These are phyloP conservation scores for Scedosporium dehoogii DNA, from an alignment of 2,329 filamentous ascomycete genomes.

Conservation along the genomic window DNA sequence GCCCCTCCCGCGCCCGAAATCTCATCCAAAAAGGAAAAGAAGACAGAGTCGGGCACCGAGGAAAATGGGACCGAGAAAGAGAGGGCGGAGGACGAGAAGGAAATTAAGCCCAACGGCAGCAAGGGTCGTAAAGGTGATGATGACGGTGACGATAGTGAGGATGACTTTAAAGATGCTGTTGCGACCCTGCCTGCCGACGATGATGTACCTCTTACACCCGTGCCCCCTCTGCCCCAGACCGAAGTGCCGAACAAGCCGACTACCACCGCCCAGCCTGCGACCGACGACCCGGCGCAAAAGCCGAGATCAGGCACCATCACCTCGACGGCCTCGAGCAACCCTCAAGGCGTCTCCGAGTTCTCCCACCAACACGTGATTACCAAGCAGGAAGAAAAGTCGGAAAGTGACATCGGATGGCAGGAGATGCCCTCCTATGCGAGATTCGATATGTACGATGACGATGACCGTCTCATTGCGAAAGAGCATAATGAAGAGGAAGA, in stretches of 20 bases:
- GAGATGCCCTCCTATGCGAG: conserved; percentile 87
- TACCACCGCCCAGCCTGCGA: conserved; percentile 12
- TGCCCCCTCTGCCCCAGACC: conserved; percentile 15
- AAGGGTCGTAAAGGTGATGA: neutral
- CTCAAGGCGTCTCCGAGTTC: conserved; percentile 59
- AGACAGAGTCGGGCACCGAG: no score
- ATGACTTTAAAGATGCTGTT: conserved; percentile 23
- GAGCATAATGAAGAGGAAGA: conserved; percentile 69
- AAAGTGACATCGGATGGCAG: conserved; percentile 73
- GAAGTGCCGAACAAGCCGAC: conserved; percentile 13
- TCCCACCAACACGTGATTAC: conserved; percentile 74
- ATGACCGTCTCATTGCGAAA: conserved; percentile 75
- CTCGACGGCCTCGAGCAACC: conserved; percentile 26
- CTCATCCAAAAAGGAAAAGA: neutral
- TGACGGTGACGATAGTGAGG: conserved; percentile 20
- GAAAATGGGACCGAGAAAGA: no score
- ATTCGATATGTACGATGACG: conserved; percentile 93
- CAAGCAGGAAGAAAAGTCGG: conserved; percentile 42
- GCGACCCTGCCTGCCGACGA: conserved; percentile 17
- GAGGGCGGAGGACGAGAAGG: neutral
- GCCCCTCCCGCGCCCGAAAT: neutral
- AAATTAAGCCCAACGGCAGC: neutral
- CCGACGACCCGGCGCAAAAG: conserved; percentile 9
- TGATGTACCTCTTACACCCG: conserved; percentile 15
- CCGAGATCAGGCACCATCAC: conserved; percentile 16